These are phyloP conservation scores for Fusarium cyanostomum DNA, from an alignment of 2,329 filamentous ascomycete species.

Conservation along the genomic window DNA sequence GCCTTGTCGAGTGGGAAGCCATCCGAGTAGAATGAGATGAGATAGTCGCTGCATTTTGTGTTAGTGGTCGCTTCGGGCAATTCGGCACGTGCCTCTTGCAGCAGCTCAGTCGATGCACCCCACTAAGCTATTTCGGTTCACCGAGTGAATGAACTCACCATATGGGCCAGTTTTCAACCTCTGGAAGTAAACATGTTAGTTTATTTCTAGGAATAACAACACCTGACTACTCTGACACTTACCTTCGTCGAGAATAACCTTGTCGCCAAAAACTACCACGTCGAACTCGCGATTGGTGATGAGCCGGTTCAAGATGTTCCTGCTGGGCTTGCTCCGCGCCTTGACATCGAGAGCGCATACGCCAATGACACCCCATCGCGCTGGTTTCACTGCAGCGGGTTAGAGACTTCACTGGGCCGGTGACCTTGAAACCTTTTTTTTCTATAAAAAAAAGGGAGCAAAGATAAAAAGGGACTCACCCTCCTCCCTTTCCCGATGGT, in stretches of 20 bases:
- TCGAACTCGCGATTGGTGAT: constrained; percentile 94
- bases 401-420: constrained; percentile 32
- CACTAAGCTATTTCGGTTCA: constrained; percentile 49
- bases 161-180: constrained; percentile 94
- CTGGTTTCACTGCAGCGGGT: constrained; percentile 59
- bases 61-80: constrained; percentile 38
- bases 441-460: too few relatives aligned
- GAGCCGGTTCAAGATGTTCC: constrained; percentile 93
- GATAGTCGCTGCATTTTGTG: constrained; percentile 72
- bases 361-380: constrained; percentile 77
- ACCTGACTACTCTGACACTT: constrained; percentile 37
- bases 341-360: constrained; percentile 97
- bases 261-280: constrained; percentile 97
- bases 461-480: constrained; percentile 44
- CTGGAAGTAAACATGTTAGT: constrained; percentile 50
- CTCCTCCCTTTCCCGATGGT: constrained; percentile 67
- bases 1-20: constrained; percentile 97
- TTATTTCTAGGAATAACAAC: constrained; percentile 8
- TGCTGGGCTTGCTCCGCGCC: constrained; percentile 93
- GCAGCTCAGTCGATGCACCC: constrained; percentile 33
- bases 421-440: not conserved
- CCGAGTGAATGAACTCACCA: constrained; percentile 64
- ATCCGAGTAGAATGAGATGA: constrained; percentile 98
- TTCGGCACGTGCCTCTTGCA: constrained; percentile 41
- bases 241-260: constrained; percentile 95